Evolutionary conservation across 768 basidiomycete genomes (phyloP).

Genomic region (Russula lepida): DNA sequence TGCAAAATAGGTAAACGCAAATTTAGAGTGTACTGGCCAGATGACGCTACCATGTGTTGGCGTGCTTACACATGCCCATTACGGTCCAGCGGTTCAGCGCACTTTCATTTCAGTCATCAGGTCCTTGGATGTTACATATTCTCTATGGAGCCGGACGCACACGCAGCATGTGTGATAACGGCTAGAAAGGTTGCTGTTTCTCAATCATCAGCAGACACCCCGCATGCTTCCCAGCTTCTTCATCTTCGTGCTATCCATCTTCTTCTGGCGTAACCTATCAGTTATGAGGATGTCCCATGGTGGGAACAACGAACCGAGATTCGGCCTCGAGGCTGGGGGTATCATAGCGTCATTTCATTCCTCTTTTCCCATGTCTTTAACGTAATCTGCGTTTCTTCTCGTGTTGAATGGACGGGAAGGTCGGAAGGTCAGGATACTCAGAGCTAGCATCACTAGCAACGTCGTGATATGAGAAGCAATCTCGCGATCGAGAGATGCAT

Average conservation of each 20-base stretch:
- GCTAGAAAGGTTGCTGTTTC: background rate
- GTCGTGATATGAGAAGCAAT: background rate
- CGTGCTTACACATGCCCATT: background rate
- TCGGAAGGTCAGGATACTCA: background rate
- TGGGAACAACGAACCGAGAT: background rate
- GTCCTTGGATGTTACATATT: background rate
- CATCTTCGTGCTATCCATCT: background rate
- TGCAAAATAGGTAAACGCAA: background rate
- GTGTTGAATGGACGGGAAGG: background rate
- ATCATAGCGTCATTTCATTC: background rate
- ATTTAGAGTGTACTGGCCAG: background rate
- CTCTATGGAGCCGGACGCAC: background rate
- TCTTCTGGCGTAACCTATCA: background rate
- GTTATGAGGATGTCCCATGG: background rate
- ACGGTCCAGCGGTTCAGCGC: background rate
- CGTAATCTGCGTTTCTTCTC: background rate
- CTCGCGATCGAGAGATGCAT: background rate
- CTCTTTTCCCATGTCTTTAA: background rate
- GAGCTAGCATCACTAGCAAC: background rate
- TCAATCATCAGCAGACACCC: background rate
- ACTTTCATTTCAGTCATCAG: background rate
- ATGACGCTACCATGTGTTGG: background rate
- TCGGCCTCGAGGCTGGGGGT: background rate
- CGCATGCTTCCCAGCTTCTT: background rate
- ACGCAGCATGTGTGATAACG: background rate